Evolutionary conservation across 305 asterid species (phyloP), one percentile per base, ranked within the genome.

Genomic region (Vinca major): DNA sequence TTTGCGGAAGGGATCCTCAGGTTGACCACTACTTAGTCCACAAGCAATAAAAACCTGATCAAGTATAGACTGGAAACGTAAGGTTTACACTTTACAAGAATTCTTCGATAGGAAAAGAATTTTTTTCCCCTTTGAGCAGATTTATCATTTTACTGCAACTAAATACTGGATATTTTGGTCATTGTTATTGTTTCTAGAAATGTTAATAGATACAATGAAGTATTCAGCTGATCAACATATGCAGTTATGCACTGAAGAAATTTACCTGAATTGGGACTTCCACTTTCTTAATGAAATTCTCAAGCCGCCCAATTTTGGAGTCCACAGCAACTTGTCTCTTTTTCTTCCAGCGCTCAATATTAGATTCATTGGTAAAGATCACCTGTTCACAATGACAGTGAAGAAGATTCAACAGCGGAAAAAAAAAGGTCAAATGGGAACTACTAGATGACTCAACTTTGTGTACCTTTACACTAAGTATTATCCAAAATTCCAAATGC

Each of bases 261-360:
- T 64, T 63, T 39, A 92, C 98, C 95, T 92, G 98, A 71, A 92
- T 83, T 47, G 98, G 97, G 64, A 90, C 87, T 66, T 88, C 79
- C 76, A 82, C 96, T 68, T 78, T 84, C 80, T 90, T 82, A 66
- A 92, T 86, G 79, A 90, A 93, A 76, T 74, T 83, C 72, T 84
- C 90, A 70, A 93, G 94, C 65, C 97, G 82, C 72, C 96, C 98
- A 77, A 90, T 76, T 88, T 93, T 93, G 5, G 97, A 93, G 83
- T 90, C 98, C 65, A 93, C 87, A 63, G 98, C 97, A 68, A 77
- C 82, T 79, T 93, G 97, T 73, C 96, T 87, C 83, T 86, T 93
- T 33, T 93, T 93, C 89, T 86, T 93, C 98, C 97, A 93, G 75
- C 92, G 89, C 77, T 93, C 97, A 12, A 93, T 93, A 62, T 93